Base-by-base conservation (phyloP, 352 stramenopile genomes). In the Albugo laibachii region DNA sequence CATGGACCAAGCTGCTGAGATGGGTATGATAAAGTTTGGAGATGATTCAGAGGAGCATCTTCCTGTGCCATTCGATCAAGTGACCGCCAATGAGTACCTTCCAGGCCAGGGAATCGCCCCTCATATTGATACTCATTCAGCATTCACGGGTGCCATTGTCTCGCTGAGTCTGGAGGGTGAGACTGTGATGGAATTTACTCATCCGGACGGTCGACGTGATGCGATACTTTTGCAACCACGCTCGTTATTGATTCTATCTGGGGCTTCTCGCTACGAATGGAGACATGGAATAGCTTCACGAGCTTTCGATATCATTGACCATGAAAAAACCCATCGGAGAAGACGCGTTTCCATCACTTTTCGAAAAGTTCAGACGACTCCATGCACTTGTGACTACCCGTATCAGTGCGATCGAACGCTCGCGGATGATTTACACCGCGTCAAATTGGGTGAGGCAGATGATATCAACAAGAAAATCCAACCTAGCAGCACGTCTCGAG, bases 21-120 rank as follows among this genome's bases (percentile, higher is more conserved):
- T 24, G 8, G 24, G 24, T 10, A 31, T 31, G 24, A 31, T 31
- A 8, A 31, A 31, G 8, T 3, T 8, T 10, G 24, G 24, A 31
- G 3, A 31, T 10, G 8, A 31, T 31, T 31, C 24, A 31, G 24
- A 31, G 3, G 24, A 31, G 24, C 8, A 10, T 31, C 3, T 31
- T 3, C 3, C 24, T 31, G 24, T 31, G 24, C 3, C 8, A 31
- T 74, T 74, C 0, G 66, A 89, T 41, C 77, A 89, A 56, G 80
- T 89, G 55, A 89, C 77, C 1, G 66, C 84, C 42, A 95, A 95
- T 55, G 83, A 94, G 49, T 95, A 95, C 63, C 44, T 81, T 36
- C 81, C 80, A 0, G 82, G 82, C 14, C 78, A 93, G 52, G 83
- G 81, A 34, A 94, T 95, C 49, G 67, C 81, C 8, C 72, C 72